These are phyloP conservation scores for Dryadomyces quercus-mongolicae DNA, from an alignment of 2,329 filamentous ascomycete species.

Conservation along the genomic window DNA sequence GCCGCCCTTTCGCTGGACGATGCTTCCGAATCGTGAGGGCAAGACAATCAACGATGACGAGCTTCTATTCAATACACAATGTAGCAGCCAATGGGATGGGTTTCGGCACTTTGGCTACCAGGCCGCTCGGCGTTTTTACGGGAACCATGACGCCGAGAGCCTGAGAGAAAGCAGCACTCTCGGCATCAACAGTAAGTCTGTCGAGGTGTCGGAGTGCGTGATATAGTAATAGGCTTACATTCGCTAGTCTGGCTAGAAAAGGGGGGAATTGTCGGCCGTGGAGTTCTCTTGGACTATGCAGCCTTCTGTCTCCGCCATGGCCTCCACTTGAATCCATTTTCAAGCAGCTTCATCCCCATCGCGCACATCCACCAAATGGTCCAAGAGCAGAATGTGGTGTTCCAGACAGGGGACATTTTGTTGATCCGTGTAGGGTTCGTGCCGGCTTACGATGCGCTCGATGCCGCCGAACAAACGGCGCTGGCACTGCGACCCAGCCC, in stretches of 20 bases:
- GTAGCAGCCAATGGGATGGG: conserved; percentile 35
- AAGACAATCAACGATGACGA: conserved; percentile 22
- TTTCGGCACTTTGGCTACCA: conserved; percentile 31
- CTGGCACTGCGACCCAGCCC: conserved; percentile 13
- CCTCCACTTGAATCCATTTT: conserved; percentile 9
- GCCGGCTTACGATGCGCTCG: conserved; percentile 15
- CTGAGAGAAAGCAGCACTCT: conserved; percentile 23
- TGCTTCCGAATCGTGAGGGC: not conserved
- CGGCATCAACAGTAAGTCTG: conserved; percentile 23
- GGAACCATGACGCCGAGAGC: conserved; percentile 24
- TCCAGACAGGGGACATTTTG: conserved; percentile 23
- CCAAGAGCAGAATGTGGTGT: conserved; percentile 19
- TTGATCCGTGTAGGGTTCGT: conserved; percentile 22
- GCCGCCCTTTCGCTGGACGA: conserved; percentile 4
- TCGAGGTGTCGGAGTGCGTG: conserved; percentile 8
- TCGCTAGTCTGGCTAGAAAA: conserved; percentile 11
- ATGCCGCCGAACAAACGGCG: conserved; percentile 12
- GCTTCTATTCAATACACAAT: conserved; percentile 33
- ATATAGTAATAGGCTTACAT: too few relatives aligned
- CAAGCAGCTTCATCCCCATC: conserved; percentile 13
- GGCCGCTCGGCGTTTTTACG: conserved; percentile 26
- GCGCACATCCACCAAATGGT: conserved; percentile 21
- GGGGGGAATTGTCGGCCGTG: conserved; percentile 29
- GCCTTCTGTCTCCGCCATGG: conserved; percentile 3
- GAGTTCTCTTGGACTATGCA: conserved; percentile 29